Conservation (phyloP, 768 basidiomycete genomes). For the Phanerochaete sordida region DNA sequence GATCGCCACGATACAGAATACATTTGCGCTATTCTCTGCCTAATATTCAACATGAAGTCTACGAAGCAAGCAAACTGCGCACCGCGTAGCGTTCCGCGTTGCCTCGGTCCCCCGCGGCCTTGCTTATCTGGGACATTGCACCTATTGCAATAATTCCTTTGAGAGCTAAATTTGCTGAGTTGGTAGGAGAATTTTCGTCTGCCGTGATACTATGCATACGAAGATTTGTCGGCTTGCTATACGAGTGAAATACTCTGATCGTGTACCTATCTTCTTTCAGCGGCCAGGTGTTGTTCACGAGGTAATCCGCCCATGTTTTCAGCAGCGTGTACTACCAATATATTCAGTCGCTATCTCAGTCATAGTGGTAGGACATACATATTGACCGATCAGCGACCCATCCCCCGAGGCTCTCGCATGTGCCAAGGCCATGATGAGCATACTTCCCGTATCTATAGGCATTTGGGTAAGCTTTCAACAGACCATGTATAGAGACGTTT, state of each 20-base stretch:
- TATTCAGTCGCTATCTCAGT: no score
- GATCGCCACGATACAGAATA: slow-evolving; percentile 11
- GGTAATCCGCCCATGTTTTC: slow-evolving; percentile 21
- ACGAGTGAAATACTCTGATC: not conserved
- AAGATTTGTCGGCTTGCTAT: not conserved
- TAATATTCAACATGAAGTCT: not conserved
- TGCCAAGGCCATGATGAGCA: slow-evolving; percentile 31
- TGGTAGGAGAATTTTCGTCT: slow-evolving; percentile 20
- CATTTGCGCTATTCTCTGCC: slow-evolving; percentile 8
- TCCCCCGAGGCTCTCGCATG: slow-evolving; percentile 29
- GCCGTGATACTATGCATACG: not conserved
- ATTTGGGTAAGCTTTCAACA: not conserved
- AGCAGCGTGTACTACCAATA: slow-evolving; percentile 19
- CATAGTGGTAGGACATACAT: slow-evolving; percentile 12
- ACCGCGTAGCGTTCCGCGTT: slow-evolving; percentile 24
- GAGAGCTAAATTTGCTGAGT: slow-evolving; percentile 68
- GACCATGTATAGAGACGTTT: not conserved
- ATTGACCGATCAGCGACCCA: slow-evolving; percentile 19
- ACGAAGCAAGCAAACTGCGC: not conserved
- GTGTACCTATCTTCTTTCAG: not conserved
- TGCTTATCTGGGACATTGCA: slow-evolving; percentile 56
- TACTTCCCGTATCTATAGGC: slow-evolving; percentile 29
- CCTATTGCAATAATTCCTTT: slow-evolving; percentile 68
- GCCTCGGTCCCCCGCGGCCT: slow-evolving; percentile 13
- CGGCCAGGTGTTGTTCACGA: slow-evolving; percentile 16